Percentiles rank a stretch among this genome's conserved stretches.
Conservation (phyloP, 208 protist genomes). For the Trypanosomatidae sp. region DNA sequence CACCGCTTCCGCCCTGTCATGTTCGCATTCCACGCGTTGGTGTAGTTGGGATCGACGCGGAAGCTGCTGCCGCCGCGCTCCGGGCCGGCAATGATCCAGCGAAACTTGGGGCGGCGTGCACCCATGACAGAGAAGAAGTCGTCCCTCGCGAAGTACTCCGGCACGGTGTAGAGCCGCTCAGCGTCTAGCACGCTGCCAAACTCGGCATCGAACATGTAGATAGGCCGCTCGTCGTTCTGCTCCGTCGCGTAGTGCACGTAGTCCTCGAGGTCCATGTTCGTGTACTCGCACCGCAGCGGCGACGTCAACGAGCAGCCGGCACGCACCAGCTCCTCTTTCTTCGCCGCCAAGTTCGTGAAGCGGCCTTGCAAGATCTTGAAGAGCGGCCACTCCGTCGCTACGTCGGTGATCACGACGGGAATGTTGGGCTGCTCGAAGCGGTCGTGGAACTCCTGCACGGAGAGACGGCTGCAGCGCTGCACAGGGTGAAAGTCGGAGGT, state of each 20-base stretch:
- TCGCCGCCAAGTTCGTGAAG: constrained; percentile 60
- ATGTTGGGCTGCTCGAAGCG: constrained; percentile 67
- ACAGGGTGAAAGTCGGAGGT: constrained; percentile 67
- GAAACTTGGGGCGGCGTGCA: constrained; percentile 69
- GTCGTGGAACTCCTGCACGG: constrained; percentile 63
- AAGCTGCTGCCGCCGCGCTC: constrained; percentile 82
- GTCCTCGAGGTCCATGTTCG: constrained; percentile 77
- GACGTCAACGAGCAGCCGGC: constrained; percentile 32
- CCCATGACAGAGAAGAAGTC: constrained; percentile 83
- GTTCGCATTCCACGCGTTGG: constrained; percentile 89
- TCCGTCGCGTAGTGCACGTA: constrained; percentile 80
- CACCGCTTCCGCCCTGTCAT: constrained; percentile 87
- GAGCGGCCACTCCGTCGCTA: constrained; percentile 83
- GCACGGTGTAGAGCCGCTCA: constrained; percentile 75
- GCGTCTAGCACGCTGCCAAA: constrained; percentile 60
- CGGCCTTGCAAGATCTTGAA: constrained; percentile 69
- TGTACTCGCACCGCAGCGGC: constrained; percentile 87
- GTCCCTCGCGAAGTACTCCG: constrained; percentile 72
- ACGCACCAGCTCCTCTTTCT: constrained; percentile 51
- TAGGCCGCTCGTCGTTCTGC: constrained; percentile 85
- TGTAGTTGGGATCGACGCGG: constrained; percentile 90
- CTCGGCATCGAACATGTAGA: constrained; percentile 92
- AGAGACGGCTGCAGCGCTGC: constrained; percentile 48
- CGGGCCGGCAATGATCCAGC: constrained; percentile 91
- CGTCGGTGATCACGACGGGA: constrained; percentile 74